These are phyloP conservation scores for Erythrophleum ivorense DNA, from an alignment of 331 rosid species.

Conservation along the genomic window DNA sequence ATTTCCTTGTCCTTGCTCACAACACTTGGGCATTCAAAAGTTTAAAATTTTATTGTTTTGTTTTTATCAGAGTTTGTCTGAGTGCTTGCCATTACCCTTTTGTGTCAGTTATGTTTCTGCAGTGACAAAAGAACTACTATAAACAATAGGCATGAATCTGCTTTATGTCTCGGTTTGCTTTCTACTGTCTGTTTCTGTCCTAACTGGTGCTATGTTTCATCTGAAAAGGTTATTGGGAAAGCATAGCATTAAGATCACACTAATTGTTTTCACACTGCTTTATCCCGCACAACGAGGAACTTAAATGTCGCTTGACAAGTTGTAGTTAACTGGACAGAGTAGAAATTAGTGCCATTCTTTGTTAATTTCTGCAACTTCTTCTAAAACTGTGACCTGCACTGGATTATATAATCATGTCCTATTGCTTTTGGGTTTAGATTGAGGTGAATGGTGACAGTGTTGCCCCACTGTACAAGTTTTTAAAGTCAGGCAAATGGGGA, in stretches of 20 bases:
- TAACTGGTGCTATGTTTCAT: not conserved
- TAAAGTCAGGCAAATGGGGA: constrained; percentile 69
- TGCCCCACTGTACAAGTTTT: constrained; percentile 68
- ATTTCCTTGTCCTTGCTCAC: not conserved
- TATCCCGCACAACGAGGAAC: not conserved
- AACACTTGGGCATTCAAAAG: not conserved
- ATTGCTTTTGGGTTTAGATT: constrained; percentile 49
- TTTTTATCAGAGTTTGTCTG: not conserved
- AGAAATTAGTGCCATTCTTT: constrained; percentile 4
- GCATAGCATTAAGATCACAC: not conserved
- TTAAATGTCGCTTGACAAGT: not conserved
- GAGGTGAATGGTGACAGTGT: constrained; percentile 71
- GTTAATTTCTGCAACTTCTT: constrained; percentile 16
- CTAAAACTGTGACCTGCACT: not conserved
- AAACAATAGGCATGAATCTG: not conserved
- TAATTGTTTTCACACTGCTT: not conserved
- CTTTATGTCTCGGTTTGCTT: not conserved
- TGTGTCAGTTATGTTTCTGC: constrained; percentile 8
- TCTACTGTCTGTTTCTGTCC: constrained; percentile 9
- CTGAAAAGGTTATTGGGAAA: not conserved
- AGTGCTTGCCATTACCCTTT: constrained; percentile 5
- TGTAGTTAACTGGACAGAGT: constrained; percentile 12
- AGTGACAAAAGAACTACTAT: not conserved
- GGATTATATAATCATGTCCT: not conserved
- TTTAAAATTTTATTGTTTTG: not conserved